Evolutionary conservation across 495 filamentous ascomycete species (phyloP).

Genomic region (Penicillium coffeae): DNA sequence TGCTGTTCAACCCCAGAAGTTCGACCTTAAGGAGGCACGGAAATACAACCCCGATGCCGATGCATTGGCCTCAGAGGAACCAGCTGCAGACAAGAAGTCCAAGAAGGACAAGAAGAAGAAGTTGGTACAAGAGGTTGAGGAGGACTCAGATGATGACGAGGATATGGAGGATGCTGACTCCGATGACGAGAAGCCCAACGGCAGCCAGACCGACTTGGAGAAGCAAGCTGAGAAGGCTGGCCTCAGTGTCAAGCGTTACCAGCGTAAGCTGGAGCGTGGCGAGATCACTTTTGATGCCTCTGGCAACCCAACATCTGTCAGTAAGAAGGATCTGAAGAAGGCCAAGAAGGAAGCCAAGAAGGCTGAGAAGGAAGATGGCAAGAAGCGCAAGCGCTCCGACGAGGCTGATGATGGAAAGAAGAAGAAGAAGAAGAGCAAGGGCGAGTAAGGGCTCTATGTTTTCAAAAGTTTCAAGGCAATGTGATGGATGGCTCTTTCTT

Average conservation of each 20-base stretch:
- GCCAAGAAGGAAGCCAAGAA: conserved; percentile 63
- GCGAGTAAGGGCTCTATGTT: conserved; percentile 32
- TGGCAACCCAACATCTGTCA: conserved; percentile 57
- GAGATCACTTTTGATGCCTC: conserved; percentile 57
- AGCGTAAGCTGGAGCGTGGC: conserved; percentile 66
- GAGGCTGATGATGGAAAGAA: conserved; percentile 48
- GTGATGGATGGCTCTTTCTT: conserved; percentile 29
- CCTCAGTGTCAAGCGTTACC: conserved; percentile 64
- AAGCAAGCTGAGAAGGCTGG: conserved; percentile 58
- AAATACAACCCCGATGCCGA: conserved; percentile 97
- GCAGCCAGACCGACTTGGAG: conserved; percentile 50
- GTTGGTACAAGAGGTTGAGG: no score
- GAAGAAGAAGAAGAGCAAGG: conserved; percentile 55
- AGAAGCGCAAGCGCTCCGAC: conserved; percentile 56
- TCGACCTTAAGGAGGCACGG: conserved; percentile 87
- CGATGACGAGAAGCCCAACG: conserved; percentile 45
- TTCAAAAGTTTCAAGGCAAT: conserved; percentile 28
- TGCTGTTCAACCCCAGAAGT: conserved; percentile 63
- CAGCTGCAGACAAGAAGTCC: conserved; percentile 43
- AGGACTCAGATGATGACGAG: conserved; percentile 48
- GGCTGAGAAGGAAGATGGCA: conserved; percentile 45
- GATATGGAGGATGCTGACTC: conserved; percentile 54
- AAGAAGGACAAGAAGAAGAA: conserved; percentile 55
- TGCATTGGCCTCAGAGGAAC: conserved; percentile 68
- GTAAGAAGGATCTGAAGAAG: conserved; percentile 76